Conservation (phyloP, 1,284 basidiomycete genomes). For the Ustilago hordei region DNA sequence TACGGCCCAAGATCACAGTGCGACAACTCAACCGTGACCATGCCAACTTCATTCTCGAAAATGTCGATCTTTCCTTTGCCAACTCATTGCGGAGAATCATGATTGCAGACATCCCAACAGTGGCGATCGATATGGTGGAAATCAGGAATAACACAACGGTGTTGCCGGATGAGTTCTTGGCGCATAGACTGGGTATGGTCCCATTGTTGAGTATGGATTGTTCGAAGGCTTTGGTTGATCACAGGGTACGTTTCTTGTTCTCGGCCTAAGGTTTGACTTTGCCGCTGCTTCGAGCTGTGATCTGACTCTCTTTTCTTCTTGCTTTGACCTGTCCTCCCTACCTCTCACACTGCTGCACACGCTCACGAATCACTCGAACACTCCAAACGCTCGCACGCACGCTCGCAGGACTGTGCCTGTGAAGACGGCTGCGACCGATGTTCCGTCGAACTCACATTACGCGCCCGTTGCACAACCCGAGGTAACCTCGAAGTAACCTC, state of each 20-base stretch:
- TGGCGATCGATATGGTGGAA: constrained; percentile 95
- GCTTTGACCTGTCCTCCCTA: neutral
- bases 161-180: constrained; percentile 95
- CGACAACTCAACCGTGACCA: constrained; percentile 59
- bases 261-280: neutral
- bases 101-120: constrained; percentile 68
- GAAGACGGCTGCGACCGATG: constrained; percentile 82
- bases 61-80: constrained; percentile 67
- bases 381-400: neutral
- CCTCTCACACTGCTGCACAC: neutral
- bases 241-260: constrained; percentile 55
- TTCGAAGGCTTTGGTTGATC: constrained; percentile 61
- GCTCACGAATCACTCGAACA: neutral
- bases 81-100: constrained; percentile 67
- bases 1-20: constrained; percentile 56
- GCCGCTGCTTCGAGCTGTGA: neutral
- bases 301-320: neutral
- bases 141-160: constrained; percentile 92
- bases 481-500: constrained; percentile 84
- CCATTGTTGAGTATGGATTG: constrained; percentile 79
- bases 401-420: constrained; percentile 83
- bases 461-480: constrained; percentile 76
- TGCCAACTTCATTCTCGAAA: constrained; percentile 66
- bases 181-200: constrained; percentile 93
- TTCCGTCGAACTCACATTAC: constrained; percentile 80